phyloP scores from a whole-genome alignment of 2,329 filamentous ascomycete genomes.

The Lecanosticta acicola region DNA sequence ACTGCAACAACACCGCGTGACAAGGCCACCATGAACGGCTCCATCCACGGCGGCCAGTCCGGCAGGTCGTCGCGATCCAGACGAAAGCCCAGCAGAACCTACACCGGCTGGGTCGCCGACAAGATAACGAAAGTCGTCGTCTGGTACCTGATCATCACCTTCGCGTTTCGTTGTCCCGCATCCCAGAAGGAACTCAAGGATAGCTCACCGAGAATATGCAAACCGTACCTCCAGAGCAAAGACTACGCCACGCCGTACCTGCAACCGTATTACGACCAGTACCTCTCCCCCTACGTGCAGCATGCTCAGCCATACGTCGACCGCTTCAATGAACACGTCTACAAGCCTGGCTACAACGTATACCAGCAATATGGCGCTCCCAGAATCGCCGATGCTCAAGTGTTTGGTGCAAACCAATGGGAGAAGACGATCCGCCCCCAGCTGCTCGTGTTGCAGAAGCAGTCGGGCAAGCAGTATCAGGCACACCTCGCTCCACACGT shows the following conservation, averaged over 20 bases:
- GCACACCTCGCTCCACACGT: conserved; percentile 68
- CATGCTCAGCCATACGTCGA: conserved; percentile 66
- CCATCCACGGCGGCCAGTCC: conserved; percentile 4
- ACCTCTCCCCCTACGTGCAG: conserved; percentile 78
- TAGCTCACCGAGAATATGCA: conserved; percentile 71
- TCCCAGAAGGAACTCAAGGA: conserved; percentile 62
- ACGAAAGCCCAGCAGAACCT: conserved; percentile 16
- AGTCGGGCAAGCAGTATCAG: conserved; percentile 63
- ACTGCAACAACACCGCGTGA: background rate
- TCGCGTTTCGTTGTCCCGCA: conserved; percentile 76
- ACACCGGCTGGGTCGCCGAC: conserved; percentile 23
- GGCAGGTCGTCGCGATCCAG: conserved; percentile 9
- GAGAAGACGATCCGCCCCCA: conserved; percentile 70
- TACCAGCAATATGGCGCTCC: conserved; percentile 70
- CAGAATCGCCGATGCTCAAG: conserved; percentile 60
- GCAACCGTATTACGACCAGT: conserved; percentile 77
- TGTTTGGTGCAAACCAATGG: conserved; percentile 69
- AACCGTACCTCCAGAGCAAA: conserved; percentile 65
- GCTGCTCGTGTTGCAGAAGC: conserved; percentile 57
- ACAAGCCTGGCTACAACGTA: conserved; percentile 60
- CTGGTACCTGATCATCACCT: conserved; percentile 79
- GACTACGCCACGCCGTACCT: conserved; percentile 68
- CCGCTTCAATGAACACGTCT: conserved; percentile 53
- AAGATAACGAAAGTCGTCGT: conserved; percentile 55
- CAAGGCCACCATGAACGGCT: conserved; percentile 18